phyloP scores from a whole-genome alignment of 23 red algal genomes.

The Gracilariopsis chorda region DNA sequence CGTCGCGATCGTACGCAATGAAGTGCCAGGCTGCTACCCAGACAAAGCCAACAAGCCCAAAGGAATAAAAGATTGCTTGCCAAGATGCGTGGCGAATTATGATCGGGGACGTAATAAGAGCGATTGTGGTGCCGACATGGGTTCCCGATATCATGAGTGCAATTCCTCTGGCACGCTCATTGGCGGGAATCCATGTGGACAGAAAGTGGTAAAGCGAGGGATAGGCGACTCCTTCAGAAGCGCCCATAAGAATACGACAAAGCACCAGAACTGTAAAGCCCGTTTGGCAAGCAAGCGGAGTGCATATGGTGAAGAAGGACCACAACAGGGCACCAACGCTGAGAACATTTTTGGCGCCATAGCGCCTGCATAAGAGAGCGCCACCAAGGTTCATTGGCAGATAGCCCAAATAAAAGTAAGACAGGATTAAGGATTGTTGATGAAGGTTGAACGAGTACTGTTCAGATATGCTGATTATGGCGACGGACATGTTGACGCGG shows the following conservation, averaged over 20 bases:
- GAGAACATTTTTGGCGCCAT: slow-evolving; percentile 61
- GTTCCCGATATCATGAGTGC: slow-evolving; percentile 47
- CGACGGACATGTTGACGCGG: slow-evolving; percentile 80
- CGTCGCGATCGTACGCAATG: slow-evolving; percentile 47
- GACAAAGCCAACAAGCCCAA: slow-evolving; percentile 33
- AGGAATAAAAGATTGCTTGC: slow-evolving; percentile 61
- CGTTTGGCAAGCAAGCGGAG: slow-evolving; percentile 16
- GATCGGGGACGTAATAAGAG: slow-evolving; percentile 50
- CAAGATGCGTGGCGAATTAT: slow-evolving; percentile 38
- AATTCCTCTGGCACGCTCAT: slow-evolving; percentile 47
- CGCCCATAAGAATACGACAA: slow-evolving; percentile 64
- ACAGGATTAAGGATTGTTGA: slow-evolving; percentile 52
- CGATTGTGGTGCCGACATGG: slow-evolving; percentile 63
- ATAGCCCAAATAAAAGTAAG: slow-evolving; percentile 65
- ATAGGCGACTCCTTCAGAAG: slow-evolving; percentile 61
- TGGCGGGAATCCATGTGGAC: slow-evolving; percentile 48
- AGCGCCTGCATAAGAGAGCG: slow-evolving; percentile 58
- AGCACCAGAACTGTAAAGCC: slow-evolving; percentile 31
- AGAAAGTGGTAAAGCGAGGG: slow-evolving; percentile 77
- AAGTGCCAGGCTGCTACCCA: slow-evolving; percentile 60
- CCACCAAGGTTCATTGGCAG: slow-evolving; percentile 54
- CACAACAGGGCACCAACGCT: slow-evolving; percentile 40
- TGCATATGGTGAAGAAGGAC: slow-evolving; percentile 53
- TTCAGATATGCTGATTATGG: slow-evolving; percentile 48
- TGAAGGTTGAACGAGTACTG: slow-evolving; percentile 32